Evolutionary conservation across 1,284 basidiomycete genomes (phyloP), one percentile per base, ranked within the genome.

Genomic region (Mycosarcoma maydis): DNA sequence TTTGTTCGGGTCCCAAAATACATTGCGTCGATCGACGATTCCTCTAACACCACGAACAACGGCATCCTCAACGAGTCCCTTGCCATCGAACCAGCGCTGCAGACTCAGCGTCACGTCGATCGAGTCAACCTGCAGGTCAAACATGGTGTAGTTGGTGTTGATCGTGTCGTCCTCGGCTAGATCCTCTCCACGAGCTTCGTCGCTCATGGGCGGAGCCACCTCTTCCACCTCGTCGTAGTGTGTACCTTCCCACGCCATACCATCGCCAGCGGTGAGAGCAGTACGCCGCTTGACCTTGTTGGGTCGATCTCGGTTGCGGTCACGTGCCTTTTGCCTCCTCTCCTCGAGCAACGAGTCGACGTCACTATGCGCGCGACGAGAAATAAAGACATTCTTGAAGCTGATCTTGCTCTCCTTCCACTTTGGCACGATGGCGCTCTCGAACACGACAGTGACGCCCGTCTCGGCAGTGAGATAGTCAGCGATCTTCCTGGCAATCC

Each of bases 41-140:
- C 96, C 96, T 44, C 96, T 88, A 3, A 98, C 93, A 40, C 96
- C 96, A 76, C 92, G 92, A 47, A 98, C 86, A 17, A 90, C 91
- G 1, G 94, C 95, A 80, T 93, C 90, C 72, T 93, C 88, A 13
- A 99, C 85, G 4, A 98, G 83, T 0, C 96, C 96, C 80, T 94
- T 97, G 1, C 95, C 96, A 80, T 97, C 93, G 45, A 97, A 85
- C 96, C 96, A 99, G 45, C 90, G 86, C 82, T 89, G 88, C 11
- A 99, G 85, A 47, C 92, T 95, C n/a, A 99, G 85, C 0, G 92
- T 94, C 13, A 99, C 94, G 71, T 98, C 96, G 50, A 99, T 90
- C 27, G 92, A 92, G 80, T 96, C 95, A 23, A 81, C 74, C 39
- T 73, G 75, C 44, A 81, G 60, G 40, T 81, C 80, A 43, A 80